Evolutionary conservation across 2,329 filamentous ascomycete species (phyloP), one percentile per base, ranked within the genome.

Genomic region (Pseudogymnoascus sp.): DNA sequence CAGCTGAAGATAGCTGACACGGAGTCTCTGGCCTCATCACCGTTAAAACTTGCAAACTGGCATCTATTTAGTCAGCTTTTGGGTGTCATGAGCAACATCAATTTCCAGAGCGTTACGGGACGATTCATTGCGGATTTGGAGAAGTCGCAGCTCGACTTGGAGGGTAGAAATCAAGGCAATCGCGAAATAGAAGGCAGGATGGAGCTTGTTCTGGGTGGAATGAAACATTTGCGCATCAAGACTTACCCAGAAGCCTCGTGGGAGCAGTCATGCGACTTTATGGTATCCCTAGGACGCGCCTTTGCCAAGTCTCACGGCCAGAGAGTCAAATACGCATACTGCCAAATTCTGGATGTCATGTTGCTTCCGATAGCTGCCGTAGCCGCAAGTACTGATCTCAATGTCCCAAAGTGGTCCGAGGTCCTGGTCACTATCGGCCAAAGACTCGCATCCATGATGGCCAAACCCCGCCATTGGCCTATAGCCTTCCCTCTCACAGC

Each of bases 21-120:
- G 0, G 91, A 96, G 6, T 87, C 93, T 70, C 79, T 93, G 3
- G 80, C 86, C 66, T 81, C 88, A 7, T 96, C 92, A 0, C 87
- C 90, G 0, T 79, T 98, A 24, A 91, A 92, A 68, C 86, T 95
- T 76, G 90, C 95, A 12, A 99, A 99, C 71, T 99, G 93, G 93
- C 90, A 91, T 64, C 86, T 99, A 2, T 97, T 97, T 73, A 89
- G 91, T 19, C 90, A 96, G 70, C 80, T 99, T 3, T 83, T 99
- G 0, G 95, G 96, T n/a, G 89, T 93, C 40, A 96, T 99, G 90
- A 97, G 95, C 76, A 89, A 90, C 50, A 88, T 95, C 67, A 93
- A 96, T 72, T 98, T 99, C 74, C 79, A 85, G 14, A 90, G 88
- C 63, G 93, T 99, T 53, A 87, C 91, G 3, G 85, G 87, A 62